These are phyloP conservation scores for Globisporangium polare DNA, from an alignment of 352 stramenopile species.

Conservation along the genomic window DNA sequence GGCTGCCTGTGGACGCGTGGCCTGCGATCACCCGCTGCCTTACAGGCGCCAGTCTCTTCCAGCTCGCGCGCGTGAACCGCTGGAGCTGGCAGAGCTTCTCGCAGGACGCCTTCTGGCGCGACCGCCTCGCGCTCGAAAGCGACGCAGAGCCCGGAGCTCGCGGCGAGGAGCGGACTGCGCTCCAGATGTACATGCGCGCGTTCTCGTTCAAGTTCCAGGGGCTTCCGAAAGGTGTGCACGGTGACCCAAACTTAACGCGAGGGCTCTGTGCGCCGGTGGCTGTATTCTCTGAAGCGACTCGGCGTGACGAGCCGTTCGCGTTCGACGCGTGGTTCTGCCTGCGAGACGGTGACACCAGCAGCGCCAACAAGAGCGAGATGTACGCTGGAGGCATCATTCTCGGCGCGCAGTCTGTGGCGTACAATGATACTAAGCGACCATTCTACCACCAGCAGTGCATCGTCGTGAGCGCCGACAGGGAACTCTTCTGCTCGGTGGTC, in stretches of 20 bases:
- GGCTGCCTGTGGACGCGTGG: no score
- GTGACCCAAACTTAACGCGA: background rate
- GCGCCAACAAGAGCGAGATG: background rate
- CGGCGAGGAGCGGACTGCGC: background rate
- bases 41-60: no score
- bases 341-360: background rate
- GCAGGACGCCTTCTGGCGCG: background rate
- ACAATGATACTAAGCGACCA: background rate
- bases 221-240: background rate
- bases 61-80: background rate
- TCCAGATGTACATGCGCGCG: background rate
- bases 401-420: background rate
- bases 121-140: background rate
- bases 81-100: slow-evolving; percentile 2
- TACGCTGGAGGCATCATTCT: background rate
- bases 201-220: background rate
- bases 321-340: slow-evolving; percentile 1
- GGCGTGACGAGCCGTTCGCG: background rate
- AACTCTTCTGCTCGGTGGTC: no score
- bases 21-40: no score
- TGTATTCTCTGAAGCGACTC: background rate
- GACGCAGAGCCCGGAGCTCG: background rate
- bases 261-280: background rate
- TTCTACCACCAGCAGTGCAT: background rate
- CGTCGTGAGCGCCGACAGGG: background rate